Conservation (phyloP, 345 rosid species). For the Eucalyptus marginata region DNA sequence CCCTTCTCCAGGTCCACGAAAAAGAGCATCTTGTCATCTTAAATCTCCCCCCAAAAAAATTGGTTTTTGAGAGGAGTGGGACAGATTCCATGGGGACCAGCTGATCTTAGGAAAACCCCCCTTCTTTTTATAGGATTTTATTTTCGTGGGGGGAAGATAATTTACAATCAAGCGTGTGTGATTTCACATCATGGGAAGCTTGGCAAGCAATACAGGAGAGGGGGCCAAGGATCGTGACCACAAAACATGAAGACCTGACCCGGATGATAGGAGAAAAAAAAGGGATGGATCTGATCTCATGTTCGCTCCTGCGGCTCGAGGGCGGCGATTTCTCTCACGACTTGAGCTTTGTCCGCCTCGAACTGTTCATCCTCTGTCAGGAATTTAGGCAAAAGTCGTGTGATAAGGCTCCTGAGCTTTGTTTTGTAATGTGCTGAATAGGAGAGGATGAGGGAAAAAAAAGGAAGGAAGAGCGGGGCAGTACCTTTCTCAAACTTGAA, state of each 20-base stretch:
- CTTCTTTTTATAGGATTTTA: not conserved
- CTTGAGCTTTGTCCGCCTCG: conserved; percentile 92
- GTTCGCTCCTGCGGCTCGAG: conserved; percentile 34
- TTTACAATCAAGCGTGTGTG: not conserved
- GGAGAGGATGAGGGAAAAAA: not conserved
- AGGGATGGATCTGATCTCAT: not conserved
- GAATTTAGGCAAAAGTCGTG: not conserved
- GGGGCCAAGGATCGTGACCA: not conserved
- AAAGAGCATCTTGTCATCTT: not conserved
- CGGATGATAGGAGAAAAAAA: not conserved
- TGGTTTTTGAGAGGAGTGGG: no score
- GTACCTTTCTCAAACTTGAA: conserved; percentile 64
- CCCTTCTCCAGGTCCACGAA: not conserved
- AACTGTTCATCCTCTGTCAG: conserved; percentile 86
- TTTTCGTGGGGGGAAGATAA: not conserved
- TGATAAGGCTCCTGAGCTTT: not conserved
- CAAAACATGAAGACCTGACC: not conserved
- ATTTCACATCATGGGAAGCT: not conserved
- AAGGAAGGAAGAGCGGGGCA: not conserved
- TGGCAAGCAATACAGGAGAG: not conserved
- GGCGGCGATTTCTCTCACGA: conserved; percentile 69
- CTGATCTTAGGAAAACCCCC: not conserved
- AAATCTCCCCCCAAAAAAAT: not conserved
- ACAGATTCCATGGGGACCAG: not conserved
- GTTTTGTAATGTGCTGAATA: not conserved